Evolutionary conservation across 441 rosid genomes (phyloP).

Genomic region (Metrosideros polymorpha): DNA sequence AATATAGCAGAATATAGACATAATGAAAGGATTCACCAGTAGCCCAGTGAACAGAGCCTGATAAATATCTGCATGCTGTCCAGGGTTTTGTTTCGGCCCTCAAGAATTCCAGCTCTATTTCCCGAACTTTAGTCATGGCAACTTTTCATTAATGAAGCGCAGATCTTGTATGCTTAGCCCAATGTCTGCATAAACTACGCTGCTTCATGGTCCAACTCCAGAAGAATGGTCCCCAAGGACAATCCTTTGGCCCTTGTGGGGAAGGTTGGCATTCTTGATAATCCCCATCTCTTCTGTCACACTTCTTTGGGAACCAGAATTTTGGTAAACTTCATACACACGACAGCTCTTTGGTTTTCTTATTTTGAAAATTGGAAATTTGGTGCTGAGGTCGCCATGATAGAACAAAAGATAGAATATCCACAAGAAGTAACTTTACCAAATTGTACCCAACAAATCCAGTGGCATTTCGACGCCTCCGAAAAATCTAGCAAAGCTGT

Average conservation of each 20-base stretch:
- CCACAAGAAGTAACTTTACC: not conserved
- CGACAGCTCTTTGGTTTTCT: not conserved
- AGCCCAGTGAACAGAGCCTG: not conserved
- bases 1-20: not conserved
- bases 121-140: not conserved
- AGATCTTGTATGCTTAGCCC: not conserved
- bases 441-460: not conserved
- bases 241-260: not conserved
- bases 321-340: not conserved
- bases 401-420: not conserved
- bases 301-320: not conserved
- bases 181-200: not conserved
- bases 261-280: not conserved
- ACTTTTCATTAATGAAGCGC: not conserved
- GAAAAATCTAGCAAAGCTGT: not conserved
- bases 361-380: not conserved
- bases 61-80: not conserved
- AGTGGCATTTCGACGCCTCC: not conserved
- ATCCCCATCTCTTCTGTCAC: not conserved
- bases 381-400: not conserved
- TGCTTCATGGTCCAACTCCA: not conserved
- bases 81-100: not conserved
- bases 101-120: not conserved
- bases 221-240: not conserved
- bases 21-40: not conserved